Evolutionary conservation across 73 alveolate genomes (phyloP).

Genomic region (Blepharisma stoltei): DNA sequence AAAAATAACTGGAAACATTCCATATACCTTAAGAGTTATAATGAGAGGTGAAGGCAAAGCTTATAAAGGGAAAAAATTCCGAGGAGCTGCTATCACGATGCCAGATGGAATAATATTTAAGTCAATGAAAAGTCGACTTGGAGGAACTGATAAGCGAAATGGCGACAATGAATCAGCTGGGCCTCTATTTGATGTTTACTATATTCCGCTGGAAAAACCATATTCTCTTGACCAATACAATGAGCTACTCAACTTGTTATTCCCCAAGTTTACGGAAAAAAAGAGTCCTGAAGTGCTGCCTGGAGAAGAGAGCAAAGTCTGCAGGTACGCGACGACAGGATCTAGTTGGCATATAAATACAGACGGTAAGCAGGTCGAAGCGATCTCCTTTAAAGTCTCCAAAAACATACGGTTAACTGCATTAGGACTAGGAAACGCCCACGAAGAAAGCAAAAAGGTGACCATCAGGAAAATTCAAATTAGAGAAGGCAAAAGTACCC

Average conservation of each 20-base stretch:
- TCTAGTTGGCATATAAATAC: constrained; percentile 25
- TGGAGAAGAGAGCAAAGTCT: not conserved
- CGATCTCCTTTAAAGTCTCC: constrained; percentile 1
- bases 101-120: not conserved
- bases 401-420: not conserved
- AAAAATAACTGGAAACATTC: not conserved
- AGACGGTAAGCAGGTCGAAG: constrained; percentile 27
- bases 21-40: not conserved
- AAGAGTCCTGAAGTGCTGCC: not conserved
- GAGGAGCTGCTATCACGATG: not conserved
- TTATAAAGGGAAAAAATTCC: constrained; percentile 12
- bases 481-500: constrained; percentile 29
- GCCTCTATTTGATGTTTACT: constrained; percentile 9
- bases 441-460: constrained; percentile 21
- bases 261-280: not conserved
- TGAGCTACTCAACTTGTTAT: not conserved
- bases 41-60: constrained; percentile 31
- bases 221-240: not conserved
- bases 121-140: not conserved
- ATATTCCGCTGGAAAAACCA: not conserved
- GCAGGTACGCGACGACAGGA: constrained; percentile 8
- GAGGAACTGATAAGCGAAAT: constrained; percentile 15
- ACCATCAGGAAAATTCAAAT: not conserved
- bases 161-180: constrained; percentile 25
- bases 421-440: constrained; percentile 20